These are phyloP conservation scores for Bacidia gigantensis DNA, from an alignment of 495 filamentous ascomycete species.

Conservation along the genomic window DNA sequence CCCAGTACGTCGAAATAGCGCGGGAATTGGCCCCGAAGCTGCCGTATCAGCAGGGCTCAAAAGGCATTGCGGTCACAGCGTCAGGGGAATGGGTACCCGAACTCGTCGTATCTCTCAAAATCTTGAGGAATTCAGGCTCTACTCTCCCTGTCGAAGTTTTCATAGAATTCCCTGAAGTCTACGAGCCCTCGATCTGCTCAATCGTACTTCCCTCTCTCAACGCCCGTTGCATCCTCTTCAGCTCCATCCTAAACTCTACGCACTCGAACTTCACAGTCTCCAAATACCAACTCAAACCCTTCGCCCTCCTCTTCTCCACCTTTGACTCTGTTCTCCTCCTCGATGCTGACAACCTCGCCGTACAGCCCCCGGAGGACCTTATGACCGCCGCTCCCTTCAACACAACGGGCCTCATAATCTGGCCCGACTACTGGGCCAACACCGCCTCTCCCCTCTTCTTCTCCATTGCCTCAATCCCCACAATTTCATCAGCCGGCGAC, in stretches of 20 bases:
- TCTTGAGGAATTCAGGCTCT: slow-evolving; percentile 43
- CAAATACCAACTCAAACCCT: slow-evolving; percentile 46
- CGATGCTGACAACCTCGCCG: slow-evolving; percentile 45
- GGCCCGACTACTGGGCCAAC: slow-evolving; percentile 49
- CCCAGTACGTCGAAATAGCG: slow-evolving; percentile 5
- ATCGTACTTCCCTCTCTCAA: slow-evolving; percentile 34
- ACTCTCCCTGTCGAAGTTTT: slow-evolving; percentile 45
- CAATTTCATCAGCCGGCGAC: slow-evolving; percentile 25
- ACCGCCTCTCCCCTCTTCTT: slow-evolving; percentile 41
- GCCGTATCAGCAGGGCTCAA: slow-evolving; percentile 2
- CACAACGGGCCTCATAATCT: slow-evolving; percentile 40
- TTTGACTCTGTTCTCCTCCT: slow-evolving; percentile 50
- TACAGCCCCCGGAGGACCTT: slow-evolving; percentile 37
- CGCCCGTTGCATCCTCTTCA: slow-evolving; percentile 38
- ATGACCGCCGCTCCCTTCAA: slow-evolving; percentile 38
- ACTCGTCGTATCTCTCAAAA: slow-evolving; percentile 38
- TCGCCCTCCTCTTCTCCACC: slow-evolving; percentile 45
- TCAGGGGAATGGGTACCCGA: slow-evolving; percentile 33
- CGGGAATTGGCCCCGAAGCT: slow-evolving; percentile 4
- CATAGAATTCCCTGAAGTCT: slow-evolving; percentile 35
- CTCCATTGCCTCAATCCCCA: slow-evolving; percentile 34
- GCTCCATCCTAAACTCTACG: slow-evolving; percentile 27
- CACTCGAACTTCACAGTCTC: slow-evolving; percentile 24
- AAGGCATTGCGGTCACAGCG: slow-evolving; percentile 41
- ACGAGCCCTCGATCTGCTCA: slow-evolving; percentile 40